Conservation (phyloP, 1,284 basidiomycete genomes). For the Cutaneotrichosporon sp. region DNA sequence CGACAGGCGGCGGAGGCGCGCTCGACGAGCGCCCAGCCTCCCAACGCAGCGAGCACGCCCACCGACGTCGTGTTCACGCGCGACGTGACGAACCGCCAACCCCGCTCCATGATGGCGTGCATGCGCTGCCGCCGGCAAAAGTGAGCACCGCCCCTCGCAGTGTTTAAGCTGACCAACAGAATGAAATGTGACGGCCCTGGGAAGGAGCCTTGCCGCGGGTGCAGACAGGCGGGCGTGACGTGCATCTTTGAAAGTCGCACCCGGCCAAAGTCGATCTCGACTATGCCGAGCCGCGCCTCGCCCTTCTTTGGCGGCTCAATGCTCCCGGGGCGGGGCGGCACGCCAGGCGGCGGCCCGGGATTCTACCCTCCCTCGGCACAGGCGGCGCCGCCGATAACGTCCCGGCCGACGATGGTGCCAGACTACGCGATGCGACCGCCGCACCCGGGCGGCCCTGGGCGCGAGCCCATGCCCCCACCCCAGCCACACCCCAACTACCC, state of each 20-base stretch:
- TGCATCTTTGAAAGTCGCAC: conserved; percentile 49
- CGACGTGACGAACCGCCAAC: conserved; percentile 41
- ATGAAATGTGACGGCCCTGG: conserved; percentile 53
- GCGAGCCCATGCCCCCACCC: conserved; percentile 47
- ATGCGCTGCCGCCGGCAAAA: conserved; percentile 45
- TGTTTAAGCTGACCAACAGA: conserved; percentile 32
- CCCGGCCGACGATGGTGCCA: conserved; percentile 29
- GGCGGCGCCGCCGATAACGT: conserved; percentile 41
- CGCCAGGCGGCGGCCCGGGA: conserved; percentile 23
- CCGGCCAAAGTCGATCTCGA: conserved; percentile 46
- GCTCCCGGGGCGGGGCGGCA: conserved; percentile 31
- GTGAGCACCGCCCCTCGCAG: conserved; percentile 28
- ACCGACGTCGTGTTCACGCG: conserved; percentile 34
- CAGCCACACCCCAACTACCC: conserved; percentile 21
- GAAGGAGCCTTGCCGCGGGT: conserved; percentile 48
- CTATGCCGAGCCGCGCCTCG: conserved; percentile 39
- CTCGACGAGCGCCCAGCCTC: not conserved
- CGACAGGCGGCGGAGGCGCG: conserved; percentile 11
- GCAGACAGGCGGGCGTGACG: conserved; percentile 43
- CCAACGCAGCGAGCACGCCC: conserved; percentile 11
- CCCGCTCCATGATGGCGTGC: conserved; percentile 54
- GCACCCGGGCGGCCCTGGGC: not conserved
- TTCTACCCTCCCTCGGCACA: conserved; percentile 43
- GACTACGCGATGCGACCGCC: conserved; percentile 37
- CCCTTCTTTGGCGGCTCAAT: conserved; percentile 34